phyloP scores from a whole-genome alignment of 1,284 basidiomycete species.

The Leccinum solheimii region DNA sequence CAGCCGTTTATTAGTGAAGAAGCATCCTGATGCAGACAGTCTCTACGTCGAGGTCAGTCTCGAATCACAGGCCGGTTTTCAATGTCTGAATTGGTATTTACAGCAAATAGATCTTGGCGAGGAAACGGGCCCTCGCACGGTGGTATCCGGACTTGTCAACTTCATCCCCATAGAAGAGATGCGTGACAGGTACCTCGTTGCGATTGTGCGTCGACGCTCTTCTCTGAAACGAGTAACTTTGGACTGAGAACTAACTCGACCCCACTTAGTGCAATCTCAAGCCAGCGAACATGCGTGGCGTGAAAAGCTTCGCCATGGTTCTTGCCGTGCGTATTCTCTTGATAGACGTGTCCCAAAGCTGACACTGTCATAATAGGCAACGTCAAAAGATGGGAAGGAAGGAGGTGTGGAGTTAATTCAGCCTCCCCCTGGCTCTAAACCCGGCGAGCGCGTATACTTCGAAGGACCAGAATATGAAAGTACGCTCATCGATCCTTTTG shows the following conservation, averaged over 20 bases:
- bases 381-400: constrained; percentile 85
- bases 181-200: constrained; percentile 82
- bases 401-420: constrained; percentile 89
- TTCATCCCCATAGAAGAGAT: constrained; percentile 95
- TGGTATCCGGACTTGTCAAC: constrained; percentile 93
- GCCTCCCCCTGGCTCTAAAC: constrained; percentile 82
- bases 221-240: not conserved
- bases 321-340: constrained; percentile 64
- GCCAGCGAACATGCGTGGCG: constrained; percentile 92
- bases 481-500: constrained; percentile 28
- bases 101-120: constrained; percentile 95
- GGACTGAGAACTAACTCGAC: constrained; percentile 4
- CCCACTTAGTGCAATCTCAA: constrained; percentile 82
- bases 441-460: constrained; percentile 92
- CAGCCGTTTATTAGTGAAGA: constrained; percentile 61
- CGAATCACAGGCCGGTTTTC: not conserved
- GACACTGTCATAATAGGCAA: constrained; percentile 55
- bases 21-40: constrained; percentile 93
- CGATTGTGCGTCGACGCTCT: constrained; percentile 60
- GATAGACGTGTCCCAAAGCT: not conserved
- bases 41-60: constrained; percentile 81
- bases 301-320: constrained; percentile 97
- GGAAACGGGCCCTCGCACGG: constrained; percentile 88
- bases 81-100: not conserved
- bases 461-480: constrained; percentile 84